phyloP scores from a whole-genome alignment of 352 stramenopile genomes.

The Blastocystis sp. region DNA sequence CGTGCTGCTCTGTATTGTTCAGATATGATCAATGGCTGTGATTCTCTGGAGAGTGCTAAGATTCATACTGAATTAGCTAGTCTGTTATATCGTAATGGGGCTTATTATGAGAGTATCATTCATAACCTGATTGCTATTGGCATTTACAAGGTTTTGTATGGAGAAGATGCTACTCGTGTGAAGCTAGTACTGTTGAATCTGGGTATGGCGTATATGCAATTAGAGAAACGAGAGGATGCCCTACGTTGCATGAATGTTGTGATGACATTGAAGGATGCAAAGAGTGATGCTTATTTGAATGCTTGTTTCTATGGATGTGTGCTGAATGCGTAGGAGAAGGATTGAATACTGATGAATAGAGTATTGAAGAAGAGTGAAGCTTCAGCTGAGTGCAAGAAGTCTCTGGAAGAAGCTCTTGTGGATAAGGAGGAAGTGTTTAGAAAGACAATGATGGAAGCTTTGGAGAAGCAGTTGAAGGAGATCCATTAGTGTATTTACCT shows the following conservation, averaged over 20 bases:
- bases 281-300: constrained; percentile 31
- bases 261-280: constrained; percentile 3
- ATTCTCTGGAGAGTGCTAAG: constrained; percentile 35
- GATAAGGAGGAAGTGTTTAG: constrained; percentile 7
- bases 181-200: constrained; percentile 26
- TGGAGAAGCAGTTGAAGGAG: constrained; percentile 55
- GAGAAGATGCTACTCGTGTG: not conserved
- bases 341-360: not conserved
- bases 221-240: not conserved
- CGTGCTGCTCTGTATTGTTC: constrained; percentile 42
- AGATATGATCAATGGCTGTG: constrained; percentile 24
- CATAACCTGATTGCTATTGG: constrained; percentile 19
- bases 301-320: constrained; percentile 25
- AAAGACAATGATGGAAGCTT: constrained; percentile 51
- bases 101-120: constrained; percentile 1
- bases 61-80: constrained; percentile 17
- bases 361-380: constrained; percentile 34
- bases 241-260: not conserved
- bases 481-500: constrained; percentile 15
- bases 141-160: constrained; percentile 12
- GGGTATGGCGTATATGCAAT: constrained; percentile 35
- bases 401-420: not conserved
- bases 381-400: not conserved
- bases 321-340: constrained; percentile 24
- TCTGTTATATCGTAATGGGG: constrained; percentile 9